Conservation (phyloP, 2,329 filamentous ascomycete species). For the Aspergillus ochraceoroseus region DNA sequence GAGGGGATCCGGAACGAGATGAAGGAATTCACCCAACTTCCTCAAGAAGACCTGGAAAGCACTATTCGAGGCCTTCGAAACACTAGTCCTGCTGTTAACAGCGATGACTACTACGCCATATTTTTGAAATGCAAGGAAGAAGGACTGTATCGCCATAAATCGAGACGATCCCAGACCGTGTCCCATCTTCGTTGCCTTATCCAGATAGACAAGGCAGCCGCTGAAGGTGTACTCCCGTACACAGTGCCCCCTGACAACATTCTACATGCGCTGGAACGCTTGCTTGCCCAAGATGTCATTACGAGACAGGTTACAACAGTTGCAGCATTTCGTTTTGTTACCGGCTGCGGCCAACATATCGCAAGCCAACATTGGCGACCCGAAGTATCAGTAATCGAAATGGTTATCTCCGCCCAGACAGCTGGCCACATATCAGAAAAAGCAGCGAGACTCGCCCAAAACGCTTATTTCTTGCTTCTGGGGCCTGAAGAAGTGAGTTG, state of each 20-base stretch:
- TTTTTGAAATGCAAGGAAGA: conserved; percentile 4
- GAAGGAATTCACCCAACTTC: conserved; percentile 3
- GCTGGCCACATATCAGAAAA: background rate
- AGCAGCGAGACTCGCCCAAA: background rate
- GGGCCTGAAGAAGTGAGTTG: background rate
- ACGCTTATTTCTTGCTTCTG: conserved; percentile 1
- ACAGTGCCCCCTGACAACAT: conserved; percentile 4
- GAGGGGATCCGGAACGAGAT: conserved; percentile 1
- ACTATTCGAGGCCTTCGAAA: conserved; percentile 1
- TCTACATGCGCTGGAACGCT: conserved; percentile 2
- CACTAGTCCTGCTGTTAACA: background rate
- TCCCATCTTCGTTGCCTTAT: background rate
- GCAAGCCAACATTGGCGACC: background rate
- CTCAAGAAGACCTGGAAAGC: conserved; percentile 1
- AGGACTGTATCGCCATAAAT: conserved; percentile 4
- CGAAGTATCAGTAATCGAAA: background rate
- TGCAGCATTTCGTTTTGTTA: background rate
- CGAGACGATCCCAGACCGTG: background rate
- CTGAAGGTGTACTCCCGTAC: background rate
- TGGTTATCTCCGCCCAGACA: background rate
- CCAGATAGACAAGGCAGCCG: conserved; percentile 1
- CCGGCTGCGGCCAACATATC: background rate
- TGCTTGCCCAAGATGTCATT: background rate
- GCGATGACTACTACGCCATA: conserved; percentile 1
- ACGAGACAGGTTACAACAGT: background rate